These are phyloP conservation scores for Trametes cinnabarina DNA, from an alignment of 768 basidiomycete genomes.

Conservation along the genomic window DNA sequence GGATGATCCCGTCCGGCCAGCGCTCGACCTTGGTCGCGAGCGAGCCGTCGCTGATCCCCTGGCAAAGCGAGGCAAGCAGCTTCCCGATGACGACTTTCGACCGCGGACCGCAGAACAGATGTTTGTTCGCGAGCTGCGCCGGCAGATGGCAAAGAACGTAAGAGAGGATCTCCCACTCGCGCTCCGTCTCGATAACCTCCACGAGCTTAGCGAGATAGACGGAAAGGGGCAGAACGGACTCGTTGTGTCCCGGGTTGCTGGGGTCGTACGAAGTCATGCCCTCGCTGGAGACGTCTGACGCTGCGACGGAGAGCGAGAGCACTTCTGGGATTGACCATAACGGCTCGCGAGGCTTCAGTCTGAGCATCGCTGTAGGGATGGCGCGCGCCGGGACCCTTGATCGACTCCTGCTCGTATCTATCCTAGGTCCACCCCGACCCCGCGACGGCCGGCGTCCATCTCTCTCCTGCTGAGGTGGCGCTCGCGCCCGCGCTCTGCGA, in stretches of 20 bases:
- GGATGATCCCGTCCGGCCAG: constrained; percentile 62
- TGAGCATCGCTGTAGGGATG: constrained; percentile 12
- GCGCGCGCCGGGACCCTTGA: constrained; percentile 49
- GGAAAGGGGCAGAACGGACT: constrained; percentile 67
- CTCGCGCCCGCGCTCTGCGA: constrained; percentile 47
- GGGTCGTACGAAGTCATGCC: constrained; percentile 66
- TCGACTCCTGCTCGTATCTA: constrained; percentile 56
- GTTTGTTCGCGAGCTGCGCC: constrained; percentile 89
- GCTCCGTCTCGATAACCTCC: constrained; percentile 67
- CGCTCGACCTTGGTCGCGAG: constrained; percentile 55
- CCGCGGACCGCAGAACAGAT: constrained; percentile 90
- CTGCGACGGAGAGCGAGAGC: constrained; percentile 51
- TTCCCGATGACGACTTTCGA: constrained; percentile 60
- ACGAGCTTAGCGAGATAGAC: constrained; percentile 64
- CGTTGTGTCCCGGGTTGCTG: constrained; percentile 35
- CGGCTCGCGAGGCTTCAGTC: constrained; percentile 40
- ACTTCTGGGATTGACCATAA: constrained; percentile 73
- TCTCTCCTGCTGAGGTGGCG: constrained; percentile 44
- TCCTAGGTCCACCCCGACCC: constrained; percentile 47
- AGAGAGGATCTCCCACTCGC: constrained; percentile 90
- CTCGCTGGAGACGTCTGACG: constrained; percentile 64
- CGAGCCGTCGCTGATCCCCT: constrained; percentile 55
- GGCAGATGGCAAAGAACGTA: constrained; percentile 92
- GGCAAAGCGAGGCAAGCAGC: constrained; percentile 67
- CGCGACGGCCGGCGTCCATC: constrained; percentile 51